Evolutionary conservation across 176 grass and related monocot species (phyloP).

Genomic region (Tillandsia fasciculata): DNA sequence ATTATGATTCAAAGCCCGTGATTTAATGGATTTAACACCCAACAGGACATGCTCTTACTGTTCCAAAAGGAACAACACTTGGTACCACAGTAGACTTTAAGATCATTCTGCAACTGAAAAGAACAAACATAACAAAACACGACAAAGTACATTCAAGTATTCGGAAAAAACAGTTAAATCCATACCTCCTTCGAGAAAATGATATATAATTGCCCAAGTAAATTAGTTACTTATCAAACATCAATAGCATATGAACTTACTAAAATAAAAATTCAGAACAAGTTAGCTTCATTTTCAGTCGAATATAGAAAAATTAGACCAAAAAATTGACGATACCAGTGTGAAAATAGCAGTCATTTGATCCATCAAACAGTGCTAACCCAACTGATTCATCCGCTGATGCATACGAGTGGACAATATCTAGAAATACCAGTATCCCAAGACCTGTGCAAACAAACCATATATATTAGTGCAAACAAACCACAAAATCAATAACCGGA

Average conservation of each 20-base stretch:
- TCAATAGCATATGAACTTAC: neutral
- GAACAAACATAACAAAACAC: no score
- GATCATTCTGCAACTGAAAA: no score
- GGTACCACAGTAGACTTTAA: neutral
- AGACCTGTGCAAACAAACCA: constrained; percentile 35
- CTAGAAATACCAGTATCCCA: constrained; percentile 78
- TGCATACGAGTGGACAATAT: constrained; percentile 95
- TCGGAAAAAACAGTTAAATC: no score
- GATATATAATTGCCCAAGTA: neutral
- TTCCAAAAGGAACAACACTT: no score
- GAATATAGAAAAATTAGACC: constrained; percentile 5
- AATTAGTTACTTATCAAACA: neutral
- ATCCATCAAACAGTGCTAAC: constrained; percentile 93
- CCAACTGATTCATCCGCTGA: constrained; percentile 80
- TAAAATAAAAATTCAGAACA: neutral
- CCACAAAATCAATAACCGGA: no score
- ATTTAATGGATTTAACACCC: no score
- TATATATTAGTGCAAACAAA: no score
- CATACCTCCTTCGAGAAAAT: no score
- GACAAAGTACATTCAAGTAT: no score
- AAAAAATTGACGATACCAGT: constrained; percentile 31
- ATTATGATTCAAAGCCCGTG: no score
- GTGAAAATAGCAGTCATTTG: constrained; percentile 92
- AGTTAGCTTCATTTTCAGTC: neutral
- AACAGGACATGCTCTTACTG: no score